These are phyloP conservation scores for Striga hermonthica DNA, from an alignment of 305 asterid species.

Conservation along the genomic window DNA sequence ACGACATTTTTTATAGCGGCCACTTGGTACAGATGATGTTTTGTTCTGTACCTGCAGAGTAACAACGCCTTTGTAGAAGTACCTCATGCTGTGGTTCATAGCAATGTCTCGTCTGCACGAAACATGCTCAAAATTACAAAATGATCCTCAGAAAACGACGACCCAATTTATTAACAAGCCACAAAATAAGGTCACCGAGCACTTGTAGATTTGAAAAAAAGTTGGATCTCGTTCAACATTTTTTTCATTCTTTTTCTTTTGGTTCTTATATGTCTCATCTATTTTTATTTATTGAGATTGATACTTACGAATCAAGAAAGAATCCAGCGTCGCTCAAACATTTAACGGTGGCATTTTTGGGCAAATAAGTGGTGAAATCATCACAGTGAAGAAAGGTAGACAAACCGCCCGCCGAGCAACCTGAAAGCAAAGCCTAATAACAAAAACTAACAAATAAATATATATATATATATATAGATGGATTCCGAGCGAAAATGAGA, in stretches of 20 bases:
- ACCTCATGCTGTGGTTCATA: conserved; percentile 68
- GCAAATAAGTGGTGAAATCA: conserved; percentile 60
- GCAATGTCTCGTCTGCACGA: conserved; percentile 66
- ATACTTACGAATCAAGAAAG: conserved; percentile 76
- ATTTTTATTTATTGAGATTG: not conserved
- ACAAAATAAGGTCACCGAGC: too few relatives aligned
- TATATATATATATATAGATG: too few relatives aligned
- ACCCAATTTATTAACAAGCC: too few relatives aligned
- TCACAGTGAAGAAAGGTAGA: conserved; percentile 83
- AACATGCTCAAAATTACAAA: too few relatives aligned
- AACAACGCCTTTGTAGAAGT: conserved; percentile 52
- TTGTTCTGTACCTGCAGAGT: conserved; percentile 52
- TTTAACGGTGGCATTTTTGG: conserved; percentile 67
- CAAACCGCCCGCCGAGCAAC: conserved; percentile 97
- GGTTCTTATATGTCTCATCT: too few relatives aligned
- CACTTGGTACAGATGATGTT: too few relatives aligned
- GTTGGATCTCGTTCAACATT: too few relatives aligned
- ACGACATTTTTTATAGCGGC: not conserved
- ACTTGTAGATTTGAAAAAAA: too few relatives aligned
- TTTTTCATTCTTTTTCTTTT: too few relatives aligned
- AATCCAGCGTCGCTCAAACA: conserved; percentile 94
- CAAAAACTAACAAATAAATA: not conserved
- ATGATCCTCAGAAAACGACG: too few relatives aligned
- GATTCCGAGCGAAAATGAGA: too few relatives aligned
- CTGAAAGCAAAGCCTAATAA: conserved; percentile 82